Evolutionary conservation across 306 rosid species (phyloP).

Genomic region (Calophaca sinica): DNA sequence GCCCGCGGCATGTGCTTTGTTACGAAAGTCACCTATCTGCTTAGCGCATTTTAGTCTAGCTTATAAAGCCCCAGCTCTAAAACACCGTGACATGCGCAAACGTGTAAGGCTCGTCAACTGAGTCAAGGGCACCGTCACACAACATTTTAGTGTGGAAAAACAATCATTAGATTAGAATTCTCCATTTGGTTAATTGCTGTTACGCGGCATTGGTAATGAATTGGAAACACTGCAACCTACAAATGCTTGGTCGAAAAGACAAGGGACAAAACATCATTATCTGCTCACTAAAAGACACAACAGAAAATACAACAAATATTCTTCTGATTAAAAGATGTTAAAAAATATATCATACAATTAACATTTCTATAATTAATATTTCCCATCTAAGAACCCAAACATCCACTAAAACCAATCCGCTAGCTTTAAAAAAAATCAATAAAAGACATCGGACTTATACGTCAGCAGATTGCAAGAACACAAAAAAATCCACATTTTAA

Average conservation of each 20-base stretch:
- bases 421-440: constrained; percentile 44
- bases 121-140: constrained; percentile 9
- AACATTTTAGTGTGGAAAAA: not conserved
- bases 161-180: not conserved
- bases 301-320: constrained; percentile 41
- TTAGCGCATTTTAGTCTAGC: too few relatives aligned
- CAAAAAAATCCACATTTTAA: constrained; percentile 31
- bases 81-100: constrained; percentile 51
- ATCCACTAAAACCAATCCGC: constrained; percentile 44
- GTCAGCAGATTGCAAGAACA: constrained; percentile 46
- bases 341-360: constrained; percentile 58
- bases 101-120: constrained; percentile 42
- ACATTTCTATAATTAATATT: constrained; percentile 42
- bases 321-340: constrained; percentile 27
- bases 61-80: too few relatives aligned
- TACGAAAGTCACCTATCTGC: constrained; percentile 37
- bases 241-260: constrained; percentile 6
- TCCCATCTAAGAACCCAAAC: constrained; percentile 43
- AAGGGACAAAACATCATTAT: constrained; percentile 13
- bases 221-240: not conserved
- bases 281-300: constrained; percentile 17
- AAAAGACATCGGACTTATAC: constrained; percentile 48
- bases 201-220: constrained; percentile 38
- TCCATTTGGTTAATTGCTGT: constrained; percentile 11
- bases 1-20: constrained; percentile 56